Evolutionary conservation across 176 grass and related monocot species (phyloP).

Genomic region (Cenchrus purpureus): DNA sequence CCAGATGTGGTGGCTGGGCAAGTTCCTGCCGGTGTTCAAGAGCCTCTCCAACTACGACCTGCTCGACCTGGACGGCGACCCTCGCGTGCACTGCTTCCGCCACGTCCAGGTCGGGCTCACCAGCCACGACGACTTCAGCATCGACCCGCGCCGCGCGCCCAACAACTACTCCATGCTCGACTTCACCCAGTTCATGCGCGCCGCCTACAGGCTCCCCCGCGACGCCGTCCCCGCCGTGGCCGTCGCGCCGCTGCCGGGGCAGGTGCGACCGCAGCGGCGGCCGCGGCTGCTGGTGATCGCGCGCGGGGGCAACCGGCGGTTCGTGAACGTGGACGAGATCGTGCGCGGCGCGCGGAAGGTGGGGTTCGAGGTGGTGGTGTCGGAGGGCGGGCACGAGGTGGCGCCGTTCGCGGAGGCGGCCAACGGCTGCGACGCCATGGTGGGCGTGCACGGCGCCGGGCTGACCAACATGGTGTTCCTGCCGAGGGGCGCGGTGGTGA

Average conservation of each 20-base stretch:
- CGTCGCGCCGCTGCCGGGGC: neutral
- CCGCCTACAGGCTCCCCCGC: conserved; percentile 43
- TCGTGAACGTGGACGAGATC: conserved; percentile 69
- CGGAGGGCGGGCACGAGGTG: conserved; percentile 60
- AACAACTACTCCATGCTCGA: conserved; percentile 64
- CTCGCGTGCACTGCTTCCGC: conserved; percentile 69
- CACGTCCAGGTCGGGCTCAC: conserved; percentile 70
- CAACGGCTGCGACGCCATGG: conserved; percentile 65
- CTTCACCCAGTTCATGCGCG: conserved; percentile 64
- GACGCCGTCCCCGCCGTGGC: neutral
- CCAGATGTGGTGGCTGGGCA: conserved; percentile 62
- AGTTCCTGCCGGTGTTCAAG: conserved; percentile 71
- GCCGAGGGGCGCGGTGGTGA: conserved; percentile 58
- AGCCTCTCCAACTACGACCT: conserved; percentile 67
- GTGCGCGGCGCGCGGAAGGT: conserved; percentile 41
- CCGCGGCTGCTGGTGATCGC: conserved; percentile 67
- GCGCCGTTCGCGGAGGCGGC: conserved; percentile 59
- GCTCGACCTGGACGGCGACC: conserved; percentile 57
- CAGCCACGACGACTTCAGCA: conserved; percentile 78
- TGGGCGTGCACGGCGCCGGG: conserved; percentile 87
- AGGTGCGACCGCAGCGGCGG: neutral
- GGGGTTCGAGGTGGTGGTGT: conserved; percentile 71
- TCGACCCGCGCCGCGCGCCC: conserved; percentile 65
- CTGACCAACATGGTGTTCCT: conserved; percentile 95
- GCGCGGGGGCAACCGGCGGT: conserved; percentile 49